These are phyloP conservation scores for rapeseed (Brassica napus) DNA, from an alignment of 345 rosid genomes.

Conservation along the genomic window Da-Ae NC_063444.1:6999501-7000000, in stretches of 20 bases:
- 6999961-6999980: neutral
- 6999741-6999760: conserved; percentile 24
- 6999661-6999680: conserved; percentile 41
- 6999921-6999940: neutral
- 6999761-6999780: conserved; percentile 24
- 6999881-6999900: neutral
- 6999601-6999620: neutral
- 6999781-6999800: conserved; percentile 8
- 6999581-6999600: conserved; percentile 33
- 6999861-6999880: neutral
- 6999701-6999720: conserved; percentile 69
- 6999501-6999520: conserved; percentile 18
- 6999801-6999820: neutral
- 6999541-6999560: conserved; percentile 23
- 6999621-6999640: conserved; percentile 20
- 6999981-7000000: neutral
- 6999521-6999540: conserved; percentile 21
- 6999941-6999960: neutral
- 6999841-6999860: neutral
- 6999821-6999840: neutral
- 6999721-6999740: conserved; percentile 24
- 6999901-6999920: neutral
- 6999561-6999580: conserved; percentile 37
- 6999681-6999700: conserved; percentile 49
- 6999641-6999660: conserved; percentile 41